These are phyloP conservation scores for Blastobotrys illinoisensis DNA, from an alignment of 1,139 yeast species.

Conservation along the genomic window DNA sequence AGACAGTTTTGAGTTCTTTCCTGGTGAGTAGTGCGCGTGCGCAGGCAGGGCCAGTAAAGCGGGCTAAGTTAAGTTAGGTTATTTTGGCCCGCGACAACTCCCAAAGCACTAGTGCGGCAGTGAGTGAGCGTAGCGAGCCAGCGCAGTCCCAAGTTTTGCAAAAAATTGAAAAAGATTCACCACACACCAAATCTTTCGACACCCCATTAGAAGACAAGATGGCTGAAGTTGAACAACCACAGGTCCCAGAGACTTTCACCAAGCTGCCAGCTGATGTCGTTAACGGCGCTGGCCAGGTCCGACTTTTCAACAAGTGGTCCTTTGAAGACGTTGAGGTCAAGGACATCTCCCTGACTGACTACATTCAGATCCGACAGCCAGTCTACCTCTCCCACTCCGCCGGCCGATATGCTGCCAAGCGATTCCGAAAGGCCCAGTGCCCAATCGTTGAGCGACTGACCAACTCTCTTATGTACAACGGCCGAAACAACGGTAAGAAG, in stretches of 20 bases:
- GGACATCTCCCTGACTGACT: slow-evolving; percentile 97
- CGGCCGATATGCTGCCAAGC: slow-evolving; percentile 99
- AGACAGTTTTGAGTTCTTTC: background rate
- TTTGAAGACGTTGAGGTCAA: slow-evolving; percentile 95
- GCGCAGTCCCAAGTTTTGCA: background rate
- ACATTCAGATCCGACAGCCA: slow-evolving; percentile 96
- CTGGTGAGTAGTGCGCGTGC: background rate
- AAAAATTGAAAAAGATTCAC: background rate
- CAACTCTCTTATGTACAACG: slow-evolving; percentile 99
- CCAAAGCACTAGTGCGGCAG: background rate
- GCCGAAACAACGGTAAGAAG: slow-evolving; percentile 99
- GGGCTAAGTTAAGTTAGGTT: background rate
- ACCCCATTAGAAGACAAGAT: slow-evolving; percentile 10
- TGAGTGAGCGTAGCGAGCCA: background rate
- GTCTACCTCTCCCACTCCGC: slow-evolving; percentile 99
- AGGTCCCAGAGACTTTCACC: slow-evolving; percentile 41
- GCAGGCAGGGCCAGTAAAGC: no score
- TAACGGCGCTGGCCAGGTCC: slow-evolving; percentile 81
- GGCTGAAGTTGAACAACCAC: slow-evolving; percentile 28
- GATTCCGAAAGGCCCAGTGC: slow-evolving; percentile 99
- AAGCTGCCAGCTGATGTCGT: slow-evolving; percentile 95
- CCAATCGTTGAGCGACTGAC: slow-evolving; percentile 99
- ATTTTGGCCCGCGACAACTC: background rate
- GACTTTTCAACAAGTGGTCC: slow-evolving; percentile 99
- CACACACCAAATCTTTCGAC: background rate